Conservation (phyloP, 202 grass and related monocot species). For the Panicum virgatum region DNA sequence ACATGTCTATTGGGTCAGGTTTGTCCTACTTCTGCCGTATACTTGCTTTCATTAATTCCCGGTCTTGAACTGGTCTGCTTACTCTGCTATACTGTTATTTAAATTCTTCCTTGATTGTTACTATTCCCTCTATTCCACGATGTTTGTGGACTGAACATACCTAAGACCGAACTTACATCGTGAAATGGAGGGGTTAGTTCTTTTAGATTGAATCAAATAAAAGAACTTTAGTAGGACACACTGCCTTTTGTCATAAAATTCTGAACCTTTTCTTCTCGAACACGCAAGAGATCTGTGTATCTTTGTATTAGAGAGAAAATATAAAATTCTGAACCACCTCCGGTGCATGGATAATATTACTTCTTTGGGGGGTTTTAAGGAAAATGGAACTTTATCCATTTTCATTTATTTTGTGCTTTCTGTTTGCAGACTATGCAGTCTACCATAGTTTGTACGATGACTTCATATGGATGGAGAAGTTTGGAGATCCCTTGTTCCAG, state of each 20-base stretch:
- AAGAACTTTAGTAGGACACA: neutral
- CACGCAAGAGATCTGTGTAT: no score
- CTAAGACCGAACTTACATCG: neutral
- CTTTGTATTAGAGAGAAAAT: no score
- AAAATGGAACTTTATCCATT: neutral
- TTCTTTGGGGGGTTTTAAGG: neutral
- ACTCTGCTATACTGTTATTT: neutral
- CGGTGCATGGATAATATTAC: neutral
- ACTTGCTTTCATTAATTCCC: neutral
- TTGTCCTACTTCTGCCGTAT: constrained; percentile 29
- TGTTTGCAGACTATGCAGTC: constrained; percentile 70
- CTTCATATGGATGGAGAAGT: constrained; percentile 87
- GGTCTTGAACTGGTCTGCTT: constrained; percentile 5
- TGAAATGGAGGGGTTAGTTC: neutral
- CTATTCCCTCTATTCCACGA: neutral
- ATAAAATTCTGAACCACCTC: neutral
- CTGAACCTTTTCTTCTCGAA: neutral
- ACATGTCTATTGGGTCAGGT: constrained; percentile 76
- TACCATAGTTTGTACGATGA: constrained; percentile 94
- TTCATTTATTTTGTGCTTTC: neutral
- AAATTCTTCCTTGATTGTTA: neutral
- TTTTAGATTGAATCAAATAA: neutral
- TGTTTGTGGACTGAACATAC: neutral
- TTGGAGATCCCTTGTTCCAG: constrained; percentile 86
- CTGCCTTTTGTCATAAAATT: neutral